Evolutionary conservation across 805 yeast species (phyloP), one percentile per base, ranked within the genome.

Genomic region (Barnettozyma populi): DNA sequence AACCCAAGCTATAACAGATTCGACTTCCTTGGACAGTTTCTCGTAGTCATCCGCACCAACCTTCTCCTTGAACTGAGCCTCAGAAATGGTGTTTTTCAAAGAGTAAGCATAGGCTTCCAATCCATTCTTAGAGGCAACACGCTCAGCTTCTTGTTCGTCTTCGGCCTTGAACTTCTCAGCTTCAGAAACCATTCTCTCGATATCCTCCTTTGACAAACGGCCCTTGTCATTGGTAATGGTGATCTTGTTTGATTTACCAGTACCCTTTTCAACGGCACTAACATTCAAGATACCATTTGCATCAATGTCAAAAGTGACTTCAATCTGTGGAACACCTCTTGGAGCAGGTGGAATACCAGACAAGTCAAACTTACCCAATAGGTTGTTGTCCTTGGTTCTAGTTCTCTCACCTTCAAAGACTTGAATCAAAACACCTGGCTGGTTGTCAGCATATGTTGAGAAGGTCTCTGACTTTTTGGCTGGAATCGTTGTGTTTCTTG

Each of bases 341-440:
- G 97, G 97, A 47, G 97, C 97, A 62, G 97, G 97, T 67, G 97
- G 97, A 57, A 90, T 90, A 71, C 97, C 97, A 60, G 94, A 74
- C 65, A 90, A 82, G 75, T 90, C 97, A 77, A 90, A 90, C 78
- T 90, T 90, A 80, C 97, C 97, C 67, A 90, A 84, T 71, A 89
- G 73, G 84, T 90, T 90, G 86, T 90, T 90, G 74, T 92, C 98
- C 79, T 84, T 86, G 47, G 97, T 90, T 77, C 84, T 84, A 57
- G 96, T 86, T 79, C 97, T 88, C 80, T 90, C 98, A 85, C 98
- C 98, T 80, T 90, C 97, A 67, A 76, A 90, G 61, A 90, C 98
- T 80, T 90, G 98, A 73, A 92, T 92, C 76, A 90, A 80, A 62
- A 92, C 98, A 86, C 97, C 97, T 66, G 98, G 97, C 79, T 92